Evolutionary conservation across 2,329 filamentous ascomycete species (phyloP).

Genomic region (Trichoderma endophyticum): DNA sequence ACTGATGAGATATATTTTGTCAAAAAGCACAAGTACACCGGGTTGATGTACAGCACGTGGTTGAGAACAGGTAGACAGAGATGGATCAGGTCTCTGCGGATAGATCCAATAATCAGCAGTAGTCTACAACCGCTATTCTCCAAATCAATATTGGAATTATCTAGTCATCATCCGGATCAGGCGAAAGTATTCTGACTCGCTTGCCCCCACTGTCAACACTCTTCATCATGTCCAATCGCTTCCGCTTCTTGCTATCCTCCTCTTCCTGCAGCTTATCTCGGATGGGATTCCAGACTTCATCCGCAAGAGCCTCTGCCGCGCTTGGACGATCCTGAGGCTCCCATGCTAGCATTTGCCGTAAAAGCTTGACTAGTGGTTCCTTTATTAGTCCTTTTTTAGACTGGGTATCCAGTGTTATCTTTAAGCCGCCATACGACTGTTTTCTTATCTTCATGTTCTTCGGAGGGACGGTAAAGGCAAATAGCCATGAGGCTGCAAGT

Average conservation of each 20-base stretch:
- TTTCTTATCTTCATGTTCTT: background rate
- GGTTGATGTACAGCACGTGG: too few relatives aligned
- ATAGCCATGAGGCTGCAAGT: background rate
- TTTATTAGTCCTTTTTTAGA: background rate
- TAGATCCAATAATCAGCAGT: too few relatives aligned
- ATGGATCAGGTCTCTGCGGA: too few relatives aligned
- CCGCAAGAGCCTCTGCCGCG: background rate
- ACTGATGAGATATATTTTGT: too few relatives aligned
- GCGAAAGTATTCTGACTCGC: background rate
- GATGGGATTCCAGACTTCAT: background rate
- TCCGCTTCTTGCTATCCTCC: background rate
- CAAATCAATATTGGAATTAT: background rate
- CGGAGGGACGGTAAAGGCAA: background rate
- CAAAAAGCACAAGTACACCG: too few relatives aligned
- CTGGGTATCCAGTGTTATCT: background rate
- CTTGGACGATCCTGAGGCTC: background rate
- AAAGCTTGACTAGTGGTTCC: background rate
- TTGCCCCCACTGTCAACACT: background rate
- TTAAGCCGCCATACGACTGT: background rate
- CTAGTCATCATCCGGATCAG: background rate
- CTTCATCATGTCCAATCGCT: background rate
- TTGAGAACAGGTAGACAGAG: too few relatives aligned
- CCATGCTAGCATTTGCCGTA: background rate
- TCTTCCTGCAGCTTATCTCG: background rate
- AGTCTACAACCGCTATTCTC: background rate